These are phyloP conservation scores for Backusella psychrophila DNA, from an alignment of 192 early-diverging fungal genomes.

Conservation along the genomic window DNA sequence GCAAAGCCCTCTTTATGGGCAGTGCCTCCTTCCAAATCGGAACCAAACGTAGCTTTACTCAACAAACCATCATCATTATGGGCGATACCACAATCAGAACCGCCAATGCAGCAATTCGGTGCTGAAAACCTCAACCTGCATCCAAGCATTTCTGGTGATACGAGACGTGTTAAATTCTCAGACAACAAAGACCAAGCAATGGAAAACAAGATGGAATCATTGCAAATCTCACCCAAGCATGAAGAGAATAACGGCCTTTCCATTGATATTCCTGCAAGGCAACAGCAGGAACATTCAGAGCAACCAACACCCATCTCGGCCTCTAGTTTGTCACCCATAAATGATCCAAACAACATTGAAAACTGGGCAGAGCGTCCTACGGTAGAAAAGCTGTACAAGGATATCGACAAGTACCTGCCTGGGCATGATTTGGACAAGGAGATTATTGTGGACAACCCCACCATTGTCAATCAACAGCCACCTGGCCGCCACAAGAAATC, in stretches of 20 bases:
- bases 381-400: slow-evolving; percentile 60
- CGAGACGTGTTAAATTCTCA: neutral
- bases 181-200: neutral
- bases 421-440: slow-evolving; percentile 72
- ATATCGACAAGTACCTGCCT: slow-evolving; percentile 72
- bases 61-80: neutral
- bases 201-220: neutral
- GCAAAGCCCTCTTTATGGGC: slow-evolving; percentile 16
- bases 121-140: slow-evolving; percentile 8
- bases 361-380: slow-evolving; percentile 62
- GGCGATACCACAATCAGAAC: neutral
- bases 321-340: neutral
- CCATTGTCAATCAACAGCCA: slow-evolving; percentile 15
- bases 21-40: slow-evolving; percentile 7
- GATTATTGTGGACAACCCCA: slow-evolving; percentile 47
- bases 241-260: neutral
- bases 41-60: neutral
- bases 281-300: neutral
- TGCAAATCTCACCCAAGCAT: neutral
- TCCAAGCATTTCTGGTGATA: slow-evolving; percentile 9
- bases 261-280: neutral
- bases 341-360: slow-evolving; percentile 10
- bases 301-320: neutral
- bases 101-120: neutral
- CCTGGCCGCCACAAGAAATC: slow-evolving; percentile 45